phyloP scores from a whole-genome alignment of 1,284 basidiomycete genomes.

The Vanrija humicola region DNA sequence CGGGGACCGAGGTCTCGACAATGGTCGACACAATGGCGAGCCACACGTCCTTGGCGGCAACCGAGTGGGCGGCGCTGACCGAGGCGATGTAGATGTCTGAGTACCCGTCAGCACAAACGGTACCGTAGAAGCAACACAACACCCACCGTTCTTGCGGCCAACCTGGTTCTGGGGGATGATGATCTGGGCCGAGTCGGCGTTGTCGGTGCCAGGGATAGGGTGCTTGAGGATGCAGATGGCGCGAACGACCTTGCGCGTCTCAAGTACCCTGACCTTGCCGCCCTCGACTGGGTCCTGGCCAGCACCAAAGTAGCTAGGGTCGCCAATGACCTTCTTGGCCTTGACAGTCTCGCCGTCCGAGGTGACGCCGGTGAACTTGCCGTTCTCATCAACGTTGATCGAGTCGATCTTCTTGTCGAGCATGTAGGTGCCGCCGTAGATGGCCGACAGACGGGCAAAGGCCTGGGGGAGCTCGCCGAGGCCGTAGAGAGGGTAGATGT shows the following conservation, averaged over 20 bases:
- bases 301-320: constrained; percentile 94
- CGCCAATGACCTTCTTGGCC: constrained; percentile 96
- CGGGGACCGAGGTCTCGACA: constrained; percentile 91
- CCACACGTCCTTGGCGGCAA: constrained; percentile 90
- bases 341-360: constrained; percentile 89
- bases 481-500: constrained; percentile 99
- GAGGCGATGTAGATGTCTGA: constrained; percentile 97
- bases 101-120: constrained; percentile 3
- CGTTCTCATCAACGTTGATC: constrained; percentile 78
- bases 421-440: constrained; percentile 99
- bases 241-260: constrained; percentile 91
- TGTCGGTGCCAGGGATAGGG: constrained; percentile 95
- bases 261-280: constrained; percentile 80
- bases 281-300: constrained; percentile 53
- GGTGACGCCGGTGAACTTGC: constrained; percentile 90
- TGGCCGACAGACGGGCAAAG: constrained; percentile 95
- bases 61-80: constrained; percentile 95
- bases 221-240: constrained; percentile 99
- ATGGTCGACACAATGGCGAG: constrained; percentile 98
- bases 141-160: constrained; percentile 80
- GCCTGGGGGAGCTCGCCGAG: constrained; percentile 98
- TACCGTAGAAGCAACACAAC: neutral
- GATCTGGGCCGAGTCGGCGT: constrained; percentile 85
- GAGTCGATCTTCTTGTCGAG: constrained; percentile 92
- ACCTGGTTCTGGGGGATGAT: constrained; percentile 99